Evolutionary conservation across 371 early-diverging fungal genomes (phyloP), one percentile per base, ranked within the genome.

Genomic region (Mortierella sp.): DNA sequence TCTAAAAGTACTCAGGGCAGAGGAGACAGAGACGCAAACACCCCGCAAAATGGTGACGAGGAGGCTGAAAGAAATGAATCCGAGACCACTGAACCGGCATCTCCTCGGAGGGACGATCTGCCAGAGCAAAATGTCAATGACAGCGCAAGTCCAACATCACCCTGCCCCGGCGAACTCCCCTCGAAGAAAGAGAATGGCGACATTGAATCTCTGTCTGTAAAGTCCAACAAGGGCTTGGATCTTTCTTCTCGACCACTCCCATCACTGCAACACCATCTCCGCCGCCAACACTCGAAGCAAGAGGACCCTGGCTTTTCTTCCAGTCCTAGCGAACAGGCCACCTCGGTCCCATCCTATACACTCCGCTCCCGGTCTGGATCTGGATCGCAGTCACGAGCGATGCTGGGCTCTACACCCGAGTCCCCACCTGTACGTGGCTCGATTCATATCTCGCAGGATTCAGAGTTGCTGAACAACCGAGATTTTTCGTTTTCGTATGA

Each of bases 401-500:
- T 56, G 46, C 29, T 77, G 1, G 64, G 63, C 1, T 71, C 76
- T 14, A 76, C 72, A 4, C 77, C 77, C 6, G 77, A 76, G 48
- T 79, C 80, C 14, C 73, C 66, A 3, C 73, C 80, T 12, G 70
- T 63, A 0, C 58, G 73, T 9, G 65, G 62, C 28, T 58, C 48
- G 19, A 70, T 79, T 21, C 80, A 79, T 30, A 79, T 79, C 60
- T 18, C 55, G 15, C 66, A 70, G 47, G 80, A 79, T 28, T 77
- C 79, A 2, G 79, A 72, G 46, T 37, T 79, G 14, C 55, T 79
- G 60, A 79, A 73, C 44, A 79, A 79, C 64, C 62, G 70, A 12
- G 80, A 73, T n/a, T 79, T 79, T 55, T 66, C 73, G 0, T 79
- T 70, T 52, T 73, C 80, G 16, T 73, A 70, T 45, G 80, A 79